These are phyloP conservation scores for Sphagnurus paluster DNA, from an alignment of 1,284 basidiomycete genomes.

Conservation along the genomic window DNA sequence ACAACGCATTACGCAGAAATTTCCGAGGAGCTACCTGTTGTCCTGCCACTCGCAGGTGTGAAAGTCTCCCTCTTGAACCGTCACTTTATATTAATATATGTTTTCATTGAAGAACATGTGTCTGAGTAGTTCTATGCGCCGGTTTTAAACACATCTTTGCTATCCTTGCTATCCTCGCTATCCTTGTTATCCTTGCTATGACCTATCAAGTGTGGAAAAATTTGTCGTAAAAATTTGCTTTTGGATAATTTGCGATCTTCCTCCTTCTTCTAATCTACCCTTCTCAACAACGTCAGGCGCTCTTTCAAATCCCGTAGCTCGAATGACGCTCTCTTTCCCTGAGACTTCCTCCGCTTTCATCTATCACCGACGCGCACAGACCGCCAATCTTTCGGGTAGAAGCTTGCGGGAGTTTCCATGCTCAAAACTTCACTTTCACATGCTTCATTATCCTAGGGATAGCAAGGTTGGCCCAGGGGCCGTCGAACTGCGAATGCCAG, in stretches of 20 bases:
- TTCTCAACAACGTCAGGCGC: neutral
- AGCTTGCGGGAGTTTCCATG: neutral
- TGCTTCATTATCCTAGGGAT: neutral
- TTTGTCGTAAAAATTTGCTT: neutral
- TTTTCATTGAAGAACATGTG: slow-evolving; percentile 15
- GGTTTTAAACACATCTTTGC: neutral
- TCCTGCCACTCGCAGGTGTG: slow-evolving; percentile 78
- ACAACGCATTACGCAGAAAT: slow-evolving; percentile 75
- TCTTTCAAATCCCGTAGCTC: neutral
- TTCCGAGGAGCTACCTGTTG: slow-evolving; percentile 67
- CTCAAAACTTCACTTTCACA: neutral
- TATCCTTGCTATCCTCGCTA: no score
- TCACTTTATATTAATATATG: neutral
- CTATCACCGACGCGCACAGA: neutral
- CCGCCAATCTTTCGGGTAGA: neutral
- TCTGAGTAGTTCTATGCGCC: slow-evolving; percentile 3
- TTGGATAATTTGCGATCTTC: slow-evolving; percentile 4
- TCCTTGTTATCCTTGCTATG: no score
- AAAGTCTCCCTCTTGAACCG: neutral
- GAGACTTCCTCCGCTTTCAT: neutral
- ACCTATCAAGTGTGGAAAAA: neutral
- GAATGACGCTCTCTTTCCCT: neutral
- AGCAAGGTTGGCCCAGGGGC: no score
- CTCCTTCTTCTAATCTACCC: neutral
- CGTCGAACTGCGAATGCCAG: no score